These are phyloP conservation scores for Ascochyta clinopodiicola DNA, from an alignment of 2,329 filamentous ascomycete species.

Conservation along the genomic window DNA sequence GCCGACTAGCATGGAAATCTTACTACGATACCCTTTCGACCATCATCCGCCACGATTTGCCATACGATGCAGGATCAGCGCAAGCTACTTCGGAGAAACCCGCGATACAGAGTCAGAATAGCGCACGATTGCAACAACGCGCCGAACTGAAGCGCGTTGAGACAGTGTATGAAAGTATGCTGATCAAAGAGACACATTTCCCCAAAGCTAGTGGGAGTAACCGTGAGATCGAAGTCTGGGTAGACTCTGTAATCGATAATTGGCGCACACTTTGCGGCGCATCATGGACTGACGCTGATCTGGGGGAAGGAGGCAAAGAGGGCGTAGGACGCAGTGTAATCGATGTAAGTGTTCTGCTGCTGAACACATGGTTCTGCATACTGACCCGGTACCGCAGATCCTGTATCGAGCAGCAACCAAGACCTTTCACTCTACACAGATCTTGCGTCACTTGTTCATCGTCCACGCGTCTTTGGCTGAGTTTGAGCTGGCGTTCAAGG, in stretches of 20 bases:
- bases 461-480: conserved; percentile 88
- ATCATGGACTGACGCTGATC: conserved; percentile 79
- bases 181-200: conserved; percentile 81
- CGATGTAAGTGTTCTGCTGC: conserved; percentile 56
- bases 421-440: conserved; percentile 92
- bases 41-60: conserved; percentile 72
- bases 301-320: conserved; percentile 81
- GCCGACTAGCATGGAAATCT: conserved; percentile 78
- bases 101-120: conserved; percentile 29
- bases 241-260: conserved; percentile 79
- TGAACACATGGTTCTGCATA: not conserved
- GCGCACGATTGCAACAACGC: conserved; percentile 59
- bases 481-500: conserved; percentile 88
- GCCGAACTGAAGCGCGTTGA: conserved; percentile 82
- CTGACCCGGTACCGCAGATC: conserved; percentile 58
- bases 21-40: conserved; percentile 82
- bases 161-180: conserved; percentile 75
- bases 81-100: conserved; percentile 31
- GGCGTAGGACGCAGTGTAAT: conserved; percentile 77
- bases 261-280: conserved; percentile 84
- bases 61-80: conserved; percentile 60
- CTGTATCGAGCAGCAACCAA: conserved; percentile 90
- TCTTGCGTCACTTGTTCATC: conserved; percentile 84
- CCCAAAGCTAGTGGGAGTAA: conserved; percentile 83
- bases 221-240: conserved; percentile 80